Conservation (phyloP, 2,329 filamentous ascomycete species). For the Cadophora sp. region DNA sequence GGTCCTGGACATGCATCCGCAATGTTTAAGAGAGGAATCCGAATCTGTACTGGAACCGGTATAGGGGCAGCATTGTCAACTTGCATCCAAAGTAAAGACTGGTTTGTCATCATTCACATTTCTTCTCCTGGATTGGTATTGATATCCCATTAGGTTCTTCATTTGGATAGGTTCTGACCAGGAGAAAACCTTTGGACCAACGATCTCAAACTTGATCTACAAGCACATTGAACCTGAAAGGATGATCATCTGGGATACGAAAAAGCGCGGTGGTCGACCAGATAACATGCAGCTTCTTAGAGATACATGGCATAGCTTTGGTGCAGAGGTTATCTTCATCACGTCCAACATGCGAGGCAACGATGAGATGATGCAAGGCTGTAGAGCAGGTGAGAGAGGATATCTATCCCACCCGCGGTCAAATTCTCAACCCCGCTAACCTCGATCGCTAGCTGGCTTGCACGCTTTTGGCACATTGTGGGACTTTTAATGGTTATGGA, state of each 20-base stretch:
- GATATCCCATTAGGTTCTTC: constrained; percentile 46
- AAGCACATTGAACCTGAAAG: constrained; percentile 51
- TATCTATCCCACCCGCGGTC: no score
- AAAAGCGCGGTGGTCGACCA: constrained; percentile 50
- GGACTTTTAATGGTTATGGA: no score
- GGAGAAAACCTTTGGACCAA: constrained; percentile 51
- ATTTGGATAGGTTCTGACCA: constrained; percentile 53
- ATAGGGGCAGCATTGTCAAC: constrained; percentile 52
- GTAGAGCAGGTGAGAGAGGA: constrained; percentile 46
- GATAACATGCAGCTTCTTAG: constrained; percentile 49
- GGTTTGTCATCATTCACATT: constrained; percentile 36
- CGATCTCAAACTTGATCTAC: constrained; percentile 48
- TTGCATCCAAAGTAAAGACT: constrained; percentile 50
- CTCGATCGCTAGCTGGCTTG: no score
- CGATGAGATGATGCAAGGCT: constrained; percentile 53
- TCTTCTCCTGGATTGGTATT: constrained; percentile 1
- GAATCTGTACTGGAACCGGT: constrained; percentile 51
- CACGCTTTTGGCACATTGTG: no score
- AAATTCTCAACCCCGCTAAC: no score
- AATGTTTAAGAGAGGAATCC: constrained; percentile 52
- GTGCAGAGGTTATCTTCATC: constrained; percentile 53
- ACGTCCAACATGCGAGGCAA: constrained; percentile 51
- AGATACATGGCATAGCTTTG: constrained; percentile 49
- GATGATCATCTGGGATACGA: constrained; percentile 53
- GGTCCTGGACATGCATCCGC: constrained; percentile 51